These are phyloP conservation scores for Exophiala sideris DNA, from an alignment of 2,329 filamentous ascomycete genomes.

Conservation along the genomic window DNA sequence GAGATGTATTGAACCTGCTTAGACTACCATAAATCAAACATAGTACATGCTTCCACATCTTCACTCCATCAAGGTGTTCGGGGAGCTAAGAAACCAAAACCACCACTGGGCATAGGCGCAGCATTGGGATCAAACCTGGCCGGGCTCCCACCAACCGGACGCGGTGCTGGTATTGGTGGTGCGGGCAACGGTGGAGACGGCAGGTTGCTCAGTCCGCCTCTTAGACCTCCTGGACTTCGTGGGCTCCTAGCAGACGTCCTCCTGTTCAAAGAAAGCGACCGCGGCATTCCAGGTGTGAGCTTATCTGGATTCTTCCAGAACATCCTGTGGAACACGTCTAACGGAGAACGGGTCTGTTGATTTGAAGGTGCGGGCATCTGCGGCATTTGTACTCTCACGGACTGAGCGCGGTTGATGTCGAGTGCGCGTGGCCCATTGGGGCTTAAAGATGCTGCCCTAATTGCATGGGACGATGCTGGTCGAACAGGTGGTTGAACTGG, in stretches of 20 bases:
- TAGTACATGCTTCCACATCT: too few relatives aligned
- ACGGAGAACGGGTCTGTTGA: not conserved
- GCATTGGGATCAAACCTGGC: too few relatives aligned
- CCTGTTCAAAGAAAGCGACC: not conserved
- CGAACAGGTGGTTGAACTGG: not conserved
- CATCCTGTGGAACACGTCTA: constrained; percentile 1
- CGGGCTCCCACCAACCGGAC: not conserved
- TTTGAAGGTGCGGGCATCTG: not conserved
- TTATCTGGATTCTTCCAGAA: not conserved
- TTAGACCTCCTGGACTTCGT: not conserved
- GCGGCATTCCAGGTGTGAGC: not conserved
- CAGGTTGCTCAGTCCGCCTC: not conserved
- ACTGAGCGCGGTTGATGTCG: constrained; percentile 2
- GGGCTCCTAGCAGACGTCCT: not conserved
- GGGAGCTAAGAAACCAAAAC: not conserved
- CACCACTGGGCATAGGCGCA: not conserved
- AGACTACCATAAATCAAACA: not conserved
- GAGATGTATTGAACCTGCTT: not conserved
- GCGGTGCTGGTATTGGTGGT: not conserved
- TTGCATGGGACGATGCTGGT: not conserved
- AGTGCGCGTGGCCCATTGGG: not conserved
- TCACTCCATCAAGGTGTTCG: not conserved
- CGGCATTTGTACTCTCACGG: not conserved
- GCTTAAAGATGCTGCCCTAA: not conserved
- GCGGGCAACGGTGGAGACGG: too few relatives aligned